Evolutionary conservation across 768 basidiomycete species (phyloP), one percentile per base, ranked within the genome.

Genomic region (Solioccasus polychromus): DNA sequence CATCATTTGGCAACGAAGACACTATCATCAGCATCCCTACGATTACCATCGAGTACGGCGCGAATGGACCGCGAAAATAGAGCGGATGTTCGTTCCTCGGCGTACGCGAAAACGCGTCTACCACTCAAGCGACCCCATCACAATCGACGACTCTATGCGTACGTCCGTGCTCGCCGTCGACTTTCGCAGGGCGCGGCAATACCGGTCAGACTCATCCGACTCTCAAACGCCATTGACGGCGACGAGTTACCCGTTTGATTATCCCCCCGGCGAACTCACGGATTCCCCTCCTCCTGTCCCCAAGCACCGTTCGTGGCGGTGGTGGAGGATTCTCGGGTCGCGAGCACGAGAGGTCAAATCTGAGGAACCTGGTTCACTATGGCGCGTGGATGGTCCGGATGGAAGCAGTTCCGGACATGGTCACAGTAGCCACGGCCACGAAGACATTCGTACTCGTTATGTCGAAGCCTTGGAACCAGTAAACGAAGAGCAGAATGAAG

Each of bases 321-420:
- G 63, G 59, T 63, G 61, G 58, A 35, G 53, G 42, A 0, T 57
- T 20, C 44, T 67, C 8, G 53, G 60, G 5, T 48, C 59, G 9
- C 55, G 63, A 10, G 63, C 65, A 3, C 44, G 32, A 15, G 51
- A 67, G 45, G 25, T 65, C 50, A 59, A 46, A 32, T 43, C 63
- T 15, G 30, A 44, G 14, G 50, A 59, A 10, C 65, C 65, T 20
- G 29, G 29, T 5, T 35, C 19, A 2, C 43, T 45, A 1, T 65
- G 63, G 60, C 54, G 41, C 24, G 40, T 65, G 12, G 64, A 65
- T 11, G 65, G 17, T n/a, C 46, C 58, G 1, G 62, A 66, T 28
- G 48, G 39, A 5, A 59, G 56, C n/a, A 60, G 53, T 11, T 37
- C 50, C 6, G 54, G 52, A 15, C 61, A 57, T 24, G 59, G 48